phyloP scores from a whole-genome alignment of 139 green algal genomes.

The Diplosphaera chodatii region DNA sequence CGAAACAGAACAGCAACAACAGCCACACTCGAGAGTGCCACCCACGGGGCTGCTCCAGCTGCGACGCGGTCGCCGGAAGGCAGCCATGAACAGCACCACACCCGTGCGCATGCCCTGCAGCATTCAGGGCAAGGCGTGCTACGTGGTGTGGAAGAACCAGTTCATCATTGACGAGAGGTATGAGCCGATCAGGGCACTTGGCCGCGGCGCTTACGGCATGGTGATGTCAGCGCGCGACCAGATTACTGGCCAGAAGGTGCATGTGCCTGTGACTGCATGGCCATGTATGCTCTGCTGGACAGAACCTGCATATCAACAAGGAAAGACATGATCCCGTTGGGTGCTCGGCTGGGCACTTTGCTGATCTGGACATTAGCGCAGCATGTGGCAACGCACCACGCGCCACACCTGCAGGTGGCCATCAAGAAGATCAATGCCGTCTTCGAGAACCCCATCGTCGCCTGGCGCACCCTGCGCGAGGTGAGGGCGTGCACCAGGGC shows the following conservation, averaged over 20 bases:
- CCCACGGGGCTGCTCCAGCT: too few relatives aligned
- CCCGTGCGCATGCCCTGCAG: constrained; percentile 54
- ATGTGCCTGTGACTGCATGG: too few relatives aligned
- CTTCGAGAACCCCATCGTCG: constrained; percentile 95
- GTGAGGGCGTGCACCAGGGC: constrained; percentile 59
- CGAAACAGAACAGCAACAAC: too few relatives aligned
- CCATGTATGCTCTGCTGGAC: too few relatives aligned
- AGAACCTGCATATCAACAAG: too few relatives aligned
- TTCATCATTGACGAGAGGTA: constrained; percentile 88
- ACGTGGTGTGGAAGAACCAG: constrained; percentile 72
- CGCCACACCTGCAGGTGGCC: too few relatives aligned
- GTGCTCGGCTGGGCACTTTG: too few relatives aligned
- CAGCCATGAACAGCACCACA: constrained; percentile 28
- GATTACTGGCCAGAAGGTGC: constrained; percentile 69
- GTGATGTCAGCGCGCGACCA: constrained; percentile 89
- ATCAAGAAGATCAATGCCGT: constrained; percentile 97
- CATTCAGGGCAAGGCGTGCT: constrained; percentile 74
- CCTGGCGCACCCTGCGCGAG: constrained; percentile 84
- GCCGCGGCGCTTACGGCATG: constrained; percentile 96
- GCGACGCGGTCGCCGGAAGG: too few relatives aligned
- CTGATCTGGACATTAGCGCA: too few relatives aligned
- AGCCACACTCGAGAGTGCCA: too few relatives aligned
- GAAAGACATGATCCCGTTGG: too few relatives aligned
- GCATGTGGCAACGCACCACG: too few relatives aligned
- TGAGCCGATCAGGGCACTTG: constrained; percentile 68